Evolutionary conservation across 2,329 filamentous ascomycete species (phyloP).

Genomic region (Elsinoe necatrix): DNA sequence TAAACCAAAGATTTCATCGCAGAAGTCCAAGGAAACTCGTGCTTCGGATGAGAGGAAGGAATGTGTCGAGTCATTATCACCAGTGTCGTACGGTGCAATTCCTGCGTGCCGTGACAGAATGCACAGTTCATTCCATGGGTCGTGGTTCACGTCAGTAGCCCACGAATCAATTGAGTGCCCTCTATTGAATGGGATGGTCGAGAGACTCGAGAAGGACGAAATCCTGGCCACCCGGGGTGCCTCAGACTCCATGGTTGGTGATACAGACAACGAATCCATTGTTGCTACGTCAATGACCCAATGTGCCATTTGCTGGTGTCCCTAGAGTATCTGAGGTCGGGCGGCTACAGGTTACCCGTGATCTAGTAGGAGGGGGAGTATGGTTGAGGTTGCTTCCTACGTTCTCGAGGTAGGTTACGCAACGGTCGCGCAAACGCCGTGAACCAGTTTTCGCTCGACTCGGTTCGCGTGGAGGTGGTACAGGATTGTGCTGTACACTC

Average conservation of each 20-base stretch:
- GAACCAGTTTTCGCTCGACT: not conserved
- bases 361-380: not conserved
- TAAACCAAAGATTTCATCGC: not conserved
- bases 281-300: not conserved
- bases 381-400: not conserved
- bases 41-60: not conserved
- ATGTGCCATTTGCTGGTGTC: not conserved
- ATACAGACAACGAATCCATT: not conserved
- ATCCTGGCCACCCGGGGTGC: not conserved
- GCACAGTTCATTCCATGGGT: not conserved
- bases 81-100: too few species aligned
- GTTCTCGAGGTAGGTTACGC: not conserved
- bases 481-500: not conserved
- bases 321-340: not conserved
- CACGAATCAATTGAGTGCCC: not conserved
- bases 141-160: not conserved
- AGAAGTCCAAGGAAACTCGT: not conserved
- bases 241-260: not conserved
- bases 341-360: not conserved
- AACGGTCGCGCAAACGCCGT: not conserved
- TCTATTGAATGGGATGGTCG: not conserved
- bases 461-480: not conserved
- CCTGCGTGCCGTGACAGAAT: not conserved
- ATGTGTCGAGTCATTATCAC: not conserved
- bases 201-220: not conserved